These are phyloP conservation scores for Alternaria consortialis DNA, from an alignment of 2,329 filamentous ascomycete species.

Conservation along the genomic window DNA sequence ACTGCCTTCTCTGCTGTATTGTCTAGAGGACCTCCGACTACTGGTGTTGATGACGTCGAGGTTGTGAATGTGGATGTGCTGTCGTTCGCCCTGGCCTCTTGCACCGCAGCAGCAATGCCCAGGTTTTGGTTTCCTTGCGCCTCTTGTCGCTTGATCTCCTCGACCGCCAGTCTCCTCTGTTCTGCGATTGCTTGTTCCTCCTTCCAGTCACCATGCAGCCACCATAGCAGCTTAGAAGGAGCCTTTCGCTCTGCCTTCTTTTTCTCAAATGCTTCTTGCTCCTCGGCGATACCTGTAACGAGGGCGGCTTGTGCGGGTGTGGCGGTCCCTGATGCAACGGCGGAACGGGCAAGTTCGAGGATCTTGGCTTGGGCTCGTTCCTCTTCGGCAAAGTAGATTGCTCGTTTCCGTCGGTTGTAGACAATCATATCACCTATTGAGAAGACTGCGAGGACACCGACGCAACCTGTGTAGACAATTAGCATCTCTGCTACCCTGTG, in stretches of 20 bases:
- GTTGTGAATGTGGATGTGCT: slow-evolving; percentile 15
- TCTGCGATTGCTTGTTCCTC: slow-evolving; percentile 48
- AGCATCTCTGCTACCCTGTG: slow-evolving; percentile 4
- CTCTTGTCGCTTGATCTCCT: slow-evolving; percentile 43
- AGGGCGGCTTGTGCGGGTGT: slow-evolving; percentile 62
- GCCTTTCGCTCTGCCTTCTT: slow-evolving; percentile 47
- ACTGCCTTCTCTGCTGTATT: slow-evolving; percentile 54
- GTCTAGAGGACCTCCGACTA: slow-evolving; percentile 58
- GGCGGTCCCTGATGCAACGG: slow-evolving; percentile 55
- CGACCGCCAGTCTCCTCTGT: slow-evolving; percentile 44
- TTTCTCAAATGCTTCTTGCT: slow-evolving; percentile 60
- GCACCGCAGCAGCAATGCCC: slow-evolving; percentile 44
- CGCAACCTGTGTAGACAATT: slow-evolving; percentile 58
- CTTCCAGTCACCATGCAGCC: slow-evolving; percentile 50
- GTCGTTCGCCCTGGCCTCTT: slow-evolving; percentile 42
- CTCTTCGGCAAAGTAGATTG: slow-evolving; percentile 67
- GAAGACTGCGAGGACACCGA: slow-evolving; percentile 68
- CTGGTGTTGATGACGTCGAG: slow-evolving; percentile 35
- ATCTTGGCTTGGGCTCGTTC: slow-evolving; percentile 56
- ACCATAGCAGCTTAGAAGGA: slow-evolving; percentile 46
- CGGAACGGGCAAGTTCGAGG: slow-evolving; percentile 55
- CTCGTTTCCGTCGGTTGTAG: slow-evolving; percentile 71
- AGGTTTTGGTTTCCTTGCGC: slow-evolving; percentile 28
- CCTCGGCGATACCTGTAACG: slow-evolving; percentile 68
- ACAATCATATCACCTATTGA: slow-evolving; percentile 72